These are phyloP conservation scores for Yamadazyma akitaensis DNA, from an alignment of 805 yeast genomes.

Conservation along the genomic window DNA sequence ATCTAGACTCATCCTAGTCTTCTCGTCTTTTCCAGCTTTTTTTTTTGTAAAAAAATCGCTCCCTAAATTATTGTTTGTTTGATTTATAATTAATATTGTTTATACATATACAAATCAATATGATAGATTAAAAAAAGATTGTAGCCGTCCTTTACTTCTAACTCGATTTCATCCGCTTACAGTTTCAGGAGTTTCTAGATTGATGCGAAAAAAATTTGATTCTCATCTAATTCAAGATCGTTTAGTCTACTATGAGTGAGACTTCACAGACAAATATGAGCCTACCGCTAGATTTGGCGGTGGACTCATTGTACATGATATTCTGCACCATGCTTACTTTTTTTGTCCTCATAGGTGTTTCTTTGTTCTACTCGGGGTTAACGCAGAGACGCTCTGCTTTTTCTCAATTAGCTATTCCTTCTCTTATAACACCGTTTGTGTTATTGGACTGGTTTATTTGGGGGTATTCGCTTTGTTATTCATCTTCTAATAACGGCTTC, in stretches of 20 bases:
- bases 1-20: slow-evolving; percentile 1
- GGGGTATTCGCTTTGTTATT: slow-evolving; percentile 42
- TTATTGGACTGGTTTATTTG: slow-evolving; percentile 43
- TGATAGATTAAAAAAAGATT: slow-evolving; percentile 10
- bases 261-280: not conserved
- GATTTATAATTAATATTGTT: slow-evolving; percentile 12
- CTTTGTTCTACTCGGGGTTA: slow-evolving; percentile 41
- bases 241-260: not conserved
- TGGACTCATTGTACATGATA: slow-evolving; percentile 34
- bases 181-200: not conserved
- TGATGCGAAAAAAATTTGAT: slow-evolving; percentile 3
- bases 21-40: not conserved
- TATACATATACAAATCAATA: slow-evolving; percentile 15
- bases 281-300: slow-evolving; percentile 13
- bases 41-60: not conserved
- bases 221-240: not conserved
- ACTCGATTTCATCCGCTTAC: no score
- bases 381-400: slow-evolving; percentile 41
- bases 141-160: not conserved
- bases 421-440: slow-evolving; percentile 28
- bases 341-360: slow-evolving; percentile 32
- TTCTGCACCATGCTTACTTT: slow-evolving; percentile 32
- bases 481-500: slow-evolving; percentile 29
- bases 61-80: slow-evolving; percentile 14
- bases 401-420: slow-evolving; percentile 37